Evolutionary conservation across 352 stramenopile genomes (phyloP).

Genomic region (Elongisporangium anandrum): DNA sequence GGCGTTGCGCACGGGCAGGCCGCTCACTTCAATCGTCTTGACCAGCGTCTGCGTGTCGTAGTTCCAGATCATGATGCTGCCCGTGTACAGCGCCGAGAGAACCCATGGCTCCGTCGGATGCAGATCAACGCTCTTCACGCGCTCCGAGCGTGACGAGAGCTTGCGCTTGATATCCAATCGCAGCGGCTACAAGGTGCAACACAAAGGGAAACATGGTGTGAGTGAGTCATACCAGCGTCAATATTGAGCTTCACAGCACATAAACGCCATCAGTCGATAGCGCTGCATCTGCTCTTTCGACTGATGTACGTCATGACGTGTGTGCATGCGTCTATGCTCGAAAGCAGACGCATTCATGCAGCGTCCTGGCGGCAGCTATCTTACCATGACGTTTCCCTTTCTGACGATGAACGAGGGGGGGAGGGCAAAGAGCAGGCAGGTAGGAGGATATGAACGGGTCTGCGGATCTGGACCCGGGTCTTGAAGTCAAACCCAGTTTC

Average conservation of each 20-base stretch:
- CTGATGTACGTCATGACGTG: not conserved
- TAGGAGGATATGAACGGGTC: not conserved
- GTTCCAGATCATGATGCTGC: conserved; percentile 99
- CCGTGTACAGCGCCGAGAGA: conserved; percentile 96
- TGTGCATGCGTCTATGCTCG: not conserved
- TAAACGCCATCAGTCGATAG: not conserved
- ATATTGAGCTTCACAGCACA: not conserved
- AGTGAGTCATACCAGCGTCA: not conserved
- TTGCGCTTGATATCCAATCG: conserved; percentile 92
- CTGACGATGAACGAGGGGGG: not conserved
- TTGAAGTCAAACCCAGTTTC: not conserved
- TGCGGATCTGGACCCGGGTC: not conserved
- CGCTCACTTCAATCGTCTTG: conserved; percentile 98
- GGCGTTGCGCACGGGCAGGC: conserved; percentile 92
- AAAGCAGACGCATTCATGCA: not conserved
- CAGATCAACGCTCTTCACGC: conserved; percentile 98
- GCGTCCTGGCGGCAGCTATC: not conserved
- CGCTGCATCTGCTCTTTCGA: not conserved
- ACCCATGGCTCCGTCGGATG: conserved; percentile 98
- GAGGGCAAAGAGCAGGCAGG: not conserved
- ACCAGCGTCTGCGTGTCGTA: conserved; percentile 92
- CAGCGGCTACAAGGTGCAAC: conserved; percentile 39
- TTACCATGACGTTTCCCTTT: not conserved
- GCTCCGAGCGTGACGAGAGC: conserved; percentile 93
- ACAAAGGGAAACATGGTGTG: not conserved